Base-by-base conservation (phyloP, 768 basidiomycete genomes). In the Tremella yokohamensis region DNA sequence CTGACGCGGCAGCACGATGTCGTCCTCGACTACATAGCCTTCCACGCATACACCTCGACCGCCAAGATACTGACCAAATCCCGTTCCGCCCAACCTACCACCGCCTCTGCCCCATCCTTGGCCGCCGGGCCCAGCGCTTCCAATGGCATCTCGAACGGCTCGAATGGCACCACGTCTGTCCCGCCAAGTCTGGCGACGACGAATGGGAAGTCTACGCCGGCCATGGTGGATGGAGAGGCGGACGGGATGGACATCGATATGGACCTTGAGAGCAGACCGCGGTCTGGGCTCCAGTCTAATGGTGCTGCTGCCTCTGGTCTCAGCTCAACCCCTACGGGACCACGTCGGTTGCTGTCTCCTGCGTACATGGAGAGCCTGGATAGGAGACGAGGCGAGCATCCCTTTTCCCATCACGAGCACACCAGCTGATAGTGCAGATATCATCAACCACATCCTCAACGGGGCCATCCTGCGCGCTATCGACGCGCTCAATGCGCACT, bases 401-500 rank as follows among this genome's bases (percentile, higher is more conserved):
- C 26, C 13, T 8, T 3, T 38, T n/a, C 24, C 34, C n/a, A n/a
- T 3, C 18, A 8, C 9, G 11, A 34, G 29, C n/a, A 34, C 29
- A 34, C 29, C 6, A 34, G 29, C 29, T 34, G 29, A 34, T 52
- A 13, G 39, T 11, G 12, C 39, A 96, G 92, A 83, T 44, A 87
- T 93, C 49, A 82, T 84, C 54, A 78, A 75, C 40, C 79, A 82
- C 63, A 85, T 94, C 22, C 82, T 93, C 8, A 82, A 82, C 0
- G 92, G 92, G 13, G 81, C 81, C n/a, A 83, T 93, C 38, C 82
- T 84, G 54, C 82, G 85, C 24, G 89, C 90, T 2, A 84, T 82
- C 13, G 79, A 78, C 1, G 78, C 86, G 16, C 79, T 94, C 40
- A 82, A 89, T 61, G 74, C 78, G 22, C 81, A 90, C 65, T 96